phyloP scores from a whole-genome alignment of 2,329 filamentous ascomycete species.

The Pezicula carpinea region DNA sequence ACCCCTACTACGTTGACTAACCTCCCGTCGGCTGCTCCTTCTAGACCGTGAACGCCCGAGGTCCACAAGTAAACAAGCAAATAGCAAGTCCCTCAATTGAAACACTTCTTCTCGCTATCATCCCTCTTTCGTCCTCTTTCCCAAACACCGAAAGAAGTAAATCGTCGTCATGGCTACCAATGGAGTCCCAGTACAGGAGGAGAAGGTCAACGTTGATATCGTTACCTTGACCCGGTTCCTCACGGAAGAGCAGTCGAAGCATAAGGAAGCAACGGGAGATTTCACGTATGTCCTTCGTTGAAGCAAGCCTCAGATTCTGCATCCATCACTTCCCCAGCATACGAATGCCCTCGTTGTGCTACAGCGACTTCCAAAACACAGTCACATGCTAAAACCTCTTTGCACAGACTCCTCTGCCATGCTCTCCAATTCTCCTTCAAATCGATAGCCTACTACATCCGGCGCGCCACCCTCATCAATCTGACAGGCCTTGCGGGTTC shows the following conservation, averaged over 20 bases:
- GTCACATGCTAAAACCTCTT: slow-evolving; percentile 4
- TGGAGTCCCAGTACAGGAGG: slow-evolving; percentile 39
- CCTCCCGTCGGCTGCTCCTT: too few relatives aligned
- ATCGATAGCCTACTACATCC: slow-evolving; percentile 99
- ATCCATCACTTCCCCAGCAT: too few relatives aligned
- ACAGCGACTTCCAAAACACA: neutral
- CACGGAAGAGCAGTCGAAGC: slow-evolving; percentile 91
- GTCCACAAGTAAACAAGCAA: too few relatives aligned
- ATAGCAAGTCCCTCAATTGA: neutral
- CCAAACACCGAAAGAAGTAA: slow-evolving; percentile 2
- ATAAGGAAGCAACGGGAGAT: slow-evolving; percentile 93
- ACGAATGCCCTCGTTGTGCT: too few relatives aligned
- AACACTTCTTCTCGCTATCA: neutral
- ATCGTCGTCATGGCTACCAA: slow-evolving; percentile 19
- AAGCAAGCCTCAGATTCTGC: too few relatives aligned
- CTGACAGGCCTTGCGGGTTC: slow-evolving; percentile 92
- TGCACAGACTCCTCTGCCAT: slow-evolving; percentile 80
- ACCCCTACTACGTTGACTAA: too few relatives aligned
- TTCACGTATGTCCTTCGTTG: slow-evolving; percentile 68
- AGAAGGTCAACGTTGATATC: slow-evolving; percentile 93
- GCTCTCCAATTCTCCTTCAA: slow-evolving; percentile 99
- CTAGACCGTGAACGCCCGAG: too few relatives aligned
- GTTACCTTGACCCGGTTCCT: slow-evolving; percentile 92
- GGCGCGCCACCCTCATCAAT: slow-evolving; percentile 90
- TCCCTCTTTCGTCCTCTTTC: neutral